Evolutionary conservation across 306 rosid species (phyloP).

Genomic region (Crataegus laevigata): DNA sequence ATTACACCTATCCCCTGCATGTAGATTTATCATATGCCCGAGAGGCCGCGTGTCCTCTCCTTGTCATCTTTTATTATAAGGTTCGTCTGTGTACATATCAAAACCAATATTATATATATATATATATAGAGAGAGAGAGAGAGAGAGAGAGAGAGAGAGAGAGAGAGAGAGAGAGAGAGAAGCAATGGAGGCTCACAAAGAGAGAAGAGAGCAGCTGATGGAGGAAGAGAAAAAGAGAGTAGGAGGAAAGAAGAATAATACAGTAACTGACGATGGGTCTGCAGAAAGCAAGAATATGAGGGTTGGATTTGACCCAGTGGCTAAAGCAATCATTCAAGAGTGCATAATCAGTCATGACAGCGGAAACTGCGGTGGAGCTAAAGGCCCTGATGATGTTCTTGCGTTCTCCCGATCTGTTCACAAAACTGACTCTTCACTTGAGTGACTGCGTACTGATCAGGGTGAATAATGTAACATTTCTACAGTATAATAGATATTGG

Average conservation of each 20-base stretch:
- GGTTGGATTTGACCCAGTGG: conserved; percentile 2
- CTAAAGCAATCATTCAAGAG: conserved; percentile 29
- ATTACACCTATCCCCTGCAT: too few relatives aligned
- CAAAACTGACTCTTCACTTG: conserved; percentile 24
- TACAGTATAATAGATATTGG: too few relatives aligned
- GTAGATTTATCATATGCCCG: too few relatives aligned
- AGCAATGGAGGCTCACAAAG: conserved; percentile 43
- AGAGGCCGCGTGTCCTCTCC: too few relatives aligned
- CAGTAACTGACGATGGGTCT: background rate
- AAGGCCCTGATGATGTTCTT: conserved; percentile 31
- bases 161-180: background rate
- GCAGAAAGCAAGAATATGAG: background rate
- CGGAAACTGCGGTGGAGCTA: background rate
- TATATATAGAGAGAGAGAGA: accelerated
- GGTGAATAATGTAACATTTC: background rate
- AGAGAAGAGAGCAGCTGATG: conserved; percentile 19
- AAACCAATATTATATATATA: too few relatives aligned
- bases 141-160: too few relatives aligned
- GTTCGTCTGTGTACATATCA: too few relatives aligned
- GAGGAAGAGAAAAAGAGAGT: background rate
- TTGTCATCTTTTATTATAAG: too few relatives aligned
- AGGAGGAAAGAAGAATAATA: background rate
- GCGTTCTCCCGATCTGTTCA: conserved; percentile 41
- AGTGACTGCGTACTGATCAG: background rate
- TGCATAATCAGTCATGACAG: background rate